A percentile compares a stretch with the other conserved stretches of the same genome.
Conservation (phyloP, 2,329 filamentous ascomycete genomes). For the Fusarium sulawesiense region DNA sequence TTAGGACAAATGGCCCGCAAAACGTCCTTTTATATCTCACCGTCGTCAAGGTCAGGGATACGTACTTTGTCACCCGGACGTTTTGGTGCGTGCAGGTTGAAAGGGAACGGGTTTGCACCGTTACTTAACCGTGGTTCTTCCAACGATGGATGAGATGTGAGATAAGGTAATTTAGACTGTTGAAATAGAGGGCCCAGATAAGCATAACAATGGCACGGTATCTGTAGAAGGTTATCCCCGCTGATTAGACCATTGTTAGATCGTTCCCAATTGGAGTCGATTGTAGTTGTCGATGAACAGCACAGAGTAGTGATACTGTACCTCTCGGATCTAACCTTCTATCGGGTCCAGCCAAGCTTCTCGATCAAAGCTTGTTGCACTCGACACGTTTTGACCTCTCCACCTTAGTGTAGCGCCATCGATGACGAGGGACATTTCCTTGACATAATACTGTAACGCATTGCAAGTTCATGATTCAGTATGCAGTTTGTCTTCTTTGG, state of each 20-base stretch:
- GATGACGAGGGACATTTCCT: neutral
- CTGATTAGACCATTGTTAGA: neutral
- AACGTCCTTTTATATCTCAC: constrained; percentile 32
- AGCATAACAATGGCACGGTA: neutral
- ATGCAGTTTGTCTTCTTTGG: neutral
- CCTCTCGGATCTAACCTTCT: constrained; percentile 13
- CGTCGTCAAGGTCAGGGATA: constrained; percentile 1
- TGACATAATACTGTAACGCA: neutral
- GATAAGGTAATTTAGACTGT: neutral
- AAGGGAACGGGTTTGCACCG: constrained; percentile 4
- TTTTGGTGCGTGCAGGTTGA: neutral
- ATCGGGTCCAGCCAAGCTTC: constrained; percentile 17
- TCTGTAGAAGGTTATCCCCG: neutral
- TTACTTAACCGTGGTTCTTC: neutral
- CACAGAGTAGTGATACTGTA: neutral
- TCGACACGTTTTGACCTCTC: constrained; percentile 11
- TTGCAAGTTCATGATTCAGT: neutral
- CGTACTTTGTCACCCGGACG: constrained; percentile 4
- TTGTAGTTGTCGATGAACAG: neutral
- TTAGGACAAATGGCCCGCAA: constrained; percentile 32
- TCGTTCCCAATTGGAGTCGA: neutral
- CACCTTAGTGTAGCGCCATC: neutral
- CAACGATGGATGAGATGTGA: neutral
- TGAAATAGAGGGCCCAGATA: neutral
- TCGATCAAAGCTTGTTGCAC: constrained; percentile 22